Percentiles rank a stretch among this genome's conserved stretches.
Conservation (phyloP, 495 filamentous ascomycete species). For the Trichoderma parareesei region DNA sequence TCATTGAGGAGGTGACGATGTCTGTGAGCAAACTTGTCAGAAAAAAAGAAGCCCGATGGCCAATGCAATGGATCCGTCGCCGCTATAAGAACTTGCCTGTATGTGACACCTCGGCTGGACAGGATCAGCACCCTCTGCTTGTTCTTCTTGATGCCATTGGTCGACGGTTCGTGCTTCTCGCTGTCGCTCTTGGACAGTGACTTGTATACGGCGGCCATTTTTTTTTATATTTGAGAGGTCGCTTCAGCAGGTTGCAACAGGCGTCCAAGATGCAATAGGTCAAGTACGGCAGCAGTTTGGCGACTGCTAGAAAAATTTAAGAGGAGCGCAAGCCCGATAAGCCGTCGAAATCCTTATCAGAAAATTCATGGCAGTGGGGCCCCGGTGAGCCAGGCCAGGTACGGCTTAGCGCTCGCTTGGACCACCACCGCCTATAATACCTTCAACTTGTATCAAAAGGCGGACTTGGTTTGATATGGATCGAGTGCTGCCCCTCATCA, state of each 20-base stretch:
- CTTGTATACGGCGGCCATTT: slow-evolving; percentile 94
- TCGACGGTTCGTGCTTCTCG: slow-evolving; percentile 31
- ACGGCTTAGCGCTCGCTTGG: neutral
- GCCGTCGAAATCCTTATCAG: slow-evolving; percentile 8
- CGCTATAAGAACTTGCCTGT: slow-evolving; percentile 50
- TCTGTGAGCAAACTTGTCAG: slow-evolving; percentile 31
- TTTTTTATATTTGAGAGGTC: slow-evolving; percentile 29
- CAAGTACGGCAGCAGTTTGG: neutral
- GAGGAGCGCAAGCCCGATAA: slow-evolving; percentile 14
- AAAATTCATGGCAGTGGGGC: slow-evolving; percentile 4
- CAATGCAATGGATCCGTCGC: neutral
- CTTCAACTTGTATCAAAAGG: no score
- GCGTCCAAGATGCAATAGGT: neutral
- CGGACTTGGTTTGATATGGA: no score
- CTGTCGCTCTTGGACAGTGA: slow-evolving; percentile 65
- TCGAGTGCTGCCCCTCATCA: no score
- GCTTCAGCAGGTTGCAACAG: slow-evolving; percentile 1
- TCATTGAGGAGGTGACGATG: slow-evolving; percentile 92
- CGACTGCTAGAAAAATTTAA: slow-evolving; percentile 16
- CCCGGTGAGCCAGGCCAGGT: neutral
- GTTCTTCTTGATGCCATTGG: slow-evolving; percentile 43
- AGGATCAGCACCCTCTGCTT: slow-evolving; percentile 83
- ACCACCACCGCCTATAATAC: neutral
- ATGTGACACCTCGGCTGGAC: slow-evolving; percentile 81
- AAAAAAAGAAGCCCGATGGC: neutral